A percentile compares a stretch with the other conserved stretches of the same genome.
These are phyloP conservation scores for Geranomyces variabilis DNA, from an alignment of 192 early-diverging fungal species.

Conservation along the genomic window DNA sequence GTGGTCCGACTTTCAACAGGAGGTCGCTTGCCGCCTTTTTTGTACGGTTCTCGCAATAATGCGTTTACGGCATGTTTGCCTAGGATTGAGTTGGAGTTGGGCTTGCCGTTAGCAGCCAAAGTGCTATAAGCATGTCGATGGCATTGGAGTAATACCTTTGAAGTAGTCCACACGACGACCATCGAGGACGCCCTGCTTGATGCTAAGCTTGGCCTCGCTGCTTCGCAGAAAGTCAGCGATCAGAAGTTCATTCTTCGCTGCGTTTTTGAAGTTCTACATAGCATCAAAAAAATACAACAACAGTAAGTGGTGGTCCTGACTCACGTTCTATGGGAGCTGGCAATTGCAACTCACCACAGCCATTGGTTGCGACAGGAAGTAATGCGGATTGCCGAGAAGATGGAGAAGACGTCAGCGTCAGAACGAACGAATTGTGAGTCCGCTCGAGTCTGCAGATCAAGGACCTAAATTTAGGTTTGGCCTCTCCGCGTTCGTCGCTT, in stretches of 20 bases:
- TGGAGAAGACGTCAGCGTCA: no score
- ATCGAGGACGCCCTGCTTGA: conserved; percentile 84
- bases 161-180: conserved; percentile 92
- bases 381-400: no score
- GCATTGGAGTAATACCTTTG: conserved; percentile 62
- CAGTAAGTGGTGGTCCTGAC: no score
- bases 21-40: conserved; percentile 49
- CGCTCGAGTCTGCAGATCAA: no score
- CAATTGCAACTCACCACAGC: no score
- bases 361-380: no score
- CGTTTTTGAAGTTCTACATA: no score
- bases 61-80: conserved; percentile 73
- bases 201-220: conserved; percentile 72
- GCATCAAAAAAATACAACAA: no score
- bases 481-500: no score
- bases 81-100: conserved; percentile 23
- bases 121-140: neutral
- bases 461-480: no score
- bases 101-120: neutral
- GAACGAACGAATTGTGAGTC: no score
- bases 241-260: conserved; percentile 25
- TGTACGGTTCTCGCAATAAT: conserved; percentile 58
- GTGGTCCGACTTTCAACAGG: conserved; percentile 59
- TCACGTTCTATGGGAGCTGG: no score
- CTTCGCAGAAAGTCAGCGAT: conserved; percentile 81